These are phyloP conservation scores for Purpureocillium lavendulum DNA, from an alignment of 2,329 filamentous ascomycete genomes.

Conservation along the genomic window DNA sequence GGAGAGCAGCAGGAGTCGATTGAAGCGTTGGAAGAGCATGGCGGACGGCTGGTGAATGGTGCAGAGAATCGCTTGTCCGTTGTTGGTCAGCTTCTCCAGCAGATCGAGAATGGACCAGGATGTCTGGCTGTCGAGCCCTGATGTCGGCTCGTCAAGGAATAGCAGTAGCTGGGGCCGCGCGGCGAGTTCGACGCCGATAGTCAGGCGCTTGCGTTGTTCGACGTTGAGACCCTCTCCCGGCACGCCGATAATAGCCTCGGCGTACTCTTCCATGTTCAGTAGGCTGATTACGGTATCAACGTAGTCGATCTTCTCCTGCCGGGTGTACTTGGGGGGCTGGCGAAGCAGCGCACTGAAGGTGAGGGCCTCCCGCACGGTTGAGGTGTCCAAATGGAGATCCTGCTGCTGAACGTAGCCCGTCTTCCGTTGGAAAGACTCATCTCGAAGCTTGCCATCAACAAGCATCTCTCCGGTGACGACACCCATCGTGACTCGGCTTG, in stretches of 20 bases:
- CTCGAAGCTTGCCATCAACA: constrained; percentile 57
- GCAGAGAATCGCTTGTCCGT: constrained; percentile 38
- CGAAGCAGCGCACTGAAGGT: constrained; percentile 33
- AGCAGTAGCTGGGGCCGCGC: constrained; percentile 37
- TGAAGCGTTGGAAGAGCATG: constrained; percentile 36
- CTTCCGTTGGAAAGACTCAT: constrained; percentile 62
- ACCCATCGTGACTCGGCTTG: constrained; percentile 62
- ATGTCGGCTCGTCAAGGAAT: constrained; percentile 46
- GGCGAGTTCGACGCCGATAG: constrained; percentile 38
- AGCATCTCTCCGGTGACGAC: constrained; percentile 63
- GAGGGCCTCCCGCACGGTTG: constrained; percentile 38
- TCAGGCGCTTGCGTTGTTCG: constrained; percentile 32
- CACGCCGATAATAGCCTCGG: constrained; percentile 42
- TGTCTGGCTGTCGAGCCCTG: constrained; percentile 50
- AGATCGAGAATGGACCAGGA: constrained; percentile 68
- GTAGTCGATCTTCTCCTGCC: too few relatives aligned
- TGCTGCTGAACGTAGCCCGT: constrained; percentile 65
- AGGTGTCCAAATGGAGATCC: constrained; percentile 36
- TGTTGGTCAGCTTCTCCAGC: constrained; percentile 51
- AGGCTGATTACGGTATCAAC: constrained; percentile 23
- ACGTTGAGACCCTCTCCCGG: constrained; percentile 36
- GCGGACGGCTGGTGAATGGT: constrained; percentile 42
- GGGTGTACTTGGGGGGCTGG: constrained; percentile 20
- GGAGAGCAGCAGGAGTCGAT: constrained; percentile 47
- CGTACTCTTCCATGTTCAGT: constrained; percentile 41